A percentile compares a stretch with the other conserved stretches of the same genome.
Conservation (phyloP, 768 basidiomycete species). For the Strobilomyces dryophilus region DNA sequence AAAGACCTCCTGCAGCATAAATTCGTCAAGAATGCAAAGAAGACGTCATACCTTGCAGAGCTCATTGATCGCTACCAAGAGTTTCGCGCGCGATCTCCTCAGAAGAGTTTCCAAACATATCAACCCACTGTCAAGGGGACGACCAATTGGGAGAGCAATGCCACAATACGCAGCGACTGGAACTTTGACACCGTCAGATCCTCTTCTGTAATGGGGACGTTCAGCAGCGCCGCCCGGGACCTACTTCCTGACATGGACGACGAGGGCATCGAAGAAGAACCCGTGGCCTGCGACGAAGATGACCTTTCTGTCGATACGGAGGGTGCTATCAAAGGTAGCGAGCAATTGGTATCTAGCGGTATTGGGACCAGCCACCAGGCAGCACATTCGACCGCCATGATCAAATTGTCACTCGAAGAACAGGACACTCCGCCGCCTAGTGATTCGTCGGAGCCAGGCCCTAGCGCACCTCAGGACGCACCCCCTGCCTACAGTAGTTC, state of each 20-base stretch:
- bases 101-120: constrained; percentile 50
- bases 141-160: constrained; percentile 63
- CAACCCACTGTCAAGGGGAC: constrained; percentile 57
- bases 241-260: constrained; percentile 57
- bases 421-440: constrained; percentile 42
- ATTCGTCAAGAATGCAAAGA: constrained; percentile 83
- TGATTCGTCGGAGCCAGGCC: constrained; percentile 40
- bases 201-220: constrained; percentile 70
- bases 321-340: constrained; percentile 63
- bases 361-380: constrained; percentile 52
- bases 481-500: constrained; percentile 76
- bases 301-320: constrained; percentile 58
- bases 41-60: constrained; percentile 80
- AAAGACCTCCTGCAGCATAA: constrained; percentile 91
- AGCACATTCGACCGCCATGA: constrained; percentile 69
- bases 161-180: constrained; percentile 89
- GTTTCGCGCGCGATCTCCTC: constrained; percentile 58
- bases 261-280: constrained; percentile 45
- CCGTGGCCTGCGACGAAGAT: constrained; percentile 38
- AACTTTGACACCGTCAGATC: constrained; percentile 87
- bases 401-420: constrained; percentile 43
- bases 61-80: constrained; percentile 87
- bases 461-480: constrained; percentile 43
- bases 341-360: constrained; percentile 35
- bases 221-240: constrained; percentile 69